These are phyloP conservation scores for Schwanniomyces pseudopolymorphus DNA, from an alignment of 805 yeast genomes.

Conservation along the genomic window DNA sequence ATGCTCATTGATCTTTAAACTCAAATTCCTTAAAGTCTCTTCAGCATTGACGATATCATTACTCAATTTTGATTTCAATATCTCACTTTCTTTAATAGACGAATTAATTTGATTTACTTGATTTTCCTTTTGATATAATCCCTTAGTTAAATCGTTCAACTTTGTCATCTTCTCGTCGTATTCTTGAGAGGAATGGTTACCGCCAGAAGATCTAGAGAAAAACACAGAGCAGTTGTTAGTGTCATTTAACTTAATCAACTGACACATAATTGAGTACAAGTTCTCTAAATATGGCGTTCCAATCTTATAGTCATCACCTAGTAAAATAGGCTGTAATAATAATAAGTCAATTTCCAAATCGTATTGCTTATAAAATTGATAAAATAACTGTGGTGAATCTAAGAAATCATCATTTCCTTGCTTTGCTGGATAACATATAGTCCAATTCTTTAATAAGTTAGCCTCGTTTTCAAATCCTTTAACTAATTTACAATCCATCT, in stretches of 20 bases:
- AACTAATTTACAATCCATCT: constrained; percentile 74
- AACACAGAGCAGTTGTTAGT: constrained; percentile 22
- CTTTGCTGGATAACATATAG: constrained; percentile 39
- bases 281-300: constrained; percentile 91
- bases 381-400: constrained; percentile 61
- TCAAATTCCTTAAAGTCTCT: constrained; percentile 15
- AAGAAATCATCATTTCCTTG: constrained; percentile 28
- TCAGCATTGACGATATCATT: constrained; percentile 19
- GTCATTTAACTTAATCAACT: constrained; percentile 50
- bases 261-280: constrained; percentile 74
- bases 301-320: constrained; percentile 85
- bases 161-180: constrained; percentile 19
- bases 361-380: constrained; percentile 53
- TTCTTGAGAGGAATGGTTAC: constrained; percentile 9
- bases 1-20: constrained; percentile 13
- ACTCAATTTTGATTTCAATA: constrained; percentile 20
- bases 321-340: constrained; percentile 78
- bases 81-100: constrained; percentile 18
- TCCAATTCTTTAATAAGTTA: constrained; percentile 55
- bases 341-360: constrained; percentile 71
- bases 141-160: constrained; percentile 17
- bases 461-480: constrained; percentile 69
- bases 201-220: constrained; percentile 22
- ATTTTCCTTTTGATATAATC: constrained; percentile 14
- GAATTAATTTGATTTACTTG: constrained; percentile 17